Conservation (phyloP, 768 basidiomycete genomes). For the Pisolithus orientalis region DNA sequence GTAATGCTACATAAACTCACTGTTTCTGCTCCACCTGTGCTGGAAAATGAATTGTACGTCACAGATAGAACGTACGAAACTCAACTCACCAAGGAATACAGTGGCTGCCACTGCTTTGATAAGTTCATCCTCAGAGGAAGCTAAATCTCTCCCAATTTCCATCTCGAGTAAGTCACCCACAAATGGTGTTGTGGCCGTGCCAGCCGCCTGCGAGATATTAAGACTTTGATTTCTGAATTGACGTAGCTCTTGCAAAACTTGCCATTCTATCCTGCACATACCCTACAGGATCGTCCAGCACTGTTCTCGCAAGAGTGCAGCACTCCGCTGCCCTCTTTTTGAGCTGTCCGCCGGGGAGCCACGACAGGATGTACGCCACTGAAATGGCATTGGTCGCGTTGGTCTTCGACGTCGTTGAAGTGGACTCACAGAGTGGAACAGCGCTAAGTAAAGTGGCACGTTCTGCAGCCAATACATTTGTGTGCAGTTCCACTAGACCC, state of each 20-base stretch:
- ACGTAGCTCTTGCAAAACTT: not conserved
- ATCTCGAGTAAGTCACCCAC: slow-evolving; percentile 13
- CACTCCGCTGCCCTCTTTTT: not conserved
- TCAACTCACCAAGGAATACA: slow-evolving; percentile 17
- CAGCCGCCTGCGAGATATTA: not conserved
- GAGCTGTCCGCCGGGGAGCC: slow-evolving; percentile 11
- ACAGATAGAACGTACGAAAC: not conserved
- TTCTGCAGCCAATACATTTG: slow-evolving; percentile 11
- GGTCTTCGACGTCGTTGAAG: not conserved
- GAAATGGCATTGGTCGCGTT: not conserved
- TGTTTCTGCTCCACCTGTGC: slow-evolving; percentile 5
- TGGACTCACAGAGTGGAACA: slow-evolving; percentile 17
- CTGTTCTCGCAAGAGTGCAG: not conserved
- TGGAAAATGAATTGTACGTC: not conserved
- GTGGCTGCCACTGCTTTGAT: slow-evolving; percentile 19
- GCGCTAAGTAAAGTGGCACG: slow-evolving; percentile 11
- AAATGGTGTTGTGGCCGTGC: slow-evolving; percentile 14
- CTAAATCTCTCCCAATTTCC: not conserved
- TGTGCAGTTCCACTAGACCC: slow-evolving; percentile 5
- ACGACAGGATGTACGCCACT: slow-evolving; percentile 19
- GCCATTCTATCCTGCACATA: slow-evolving; percentile 11
- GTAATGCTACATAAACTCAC: not conserved
- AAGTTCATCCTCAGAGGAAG: slow-evolving; percentile 1
- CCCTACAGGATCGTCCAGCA: slow-evolving; percentile 10
- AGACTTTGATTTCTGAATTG: not conserved